Base-by-base conservation (phyloP, 257 asterid species). In the Jaltomata sinuosa region DNA sequence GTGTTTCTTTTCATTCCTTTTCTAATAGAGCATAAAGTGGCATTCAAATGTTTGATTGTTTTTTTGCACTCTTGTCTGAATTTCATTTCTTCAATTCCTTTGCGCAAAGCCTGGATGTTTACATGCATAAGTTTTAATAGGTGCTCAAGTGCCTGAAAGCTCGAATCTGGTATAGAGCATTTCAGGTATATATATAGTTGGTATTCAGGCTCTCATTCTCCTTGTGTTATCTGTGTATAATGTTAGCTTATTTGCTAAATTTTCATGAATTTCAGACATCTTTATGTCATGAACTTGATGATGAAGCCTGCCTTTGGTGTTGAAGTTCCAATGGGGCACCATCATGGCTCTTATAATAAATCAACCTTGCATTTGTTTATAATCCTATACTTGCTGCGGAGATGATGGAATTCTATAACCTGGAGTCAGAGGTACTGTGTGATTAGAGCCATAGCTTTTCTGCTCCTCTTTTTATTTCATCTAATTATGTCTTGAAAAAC, bases 81-180 rank as follows among this genome's bases (percentile, higher is more conserved):
- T 81, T 81, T 40, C 22, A 61, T 40, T 59, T 36, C 71, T 25
- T 76, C 45, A 15, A 57, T 81, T 64, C 52, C 72, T 59, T 80
- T 82, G 65, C 34, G 31, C 36, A 81, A 85, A 4, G 22, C 77
- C 5, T 71, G 69, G 38, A 45, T 81, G 9, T 85, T 85, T 80
- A 69, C 34, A 64, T 85, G 82, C 53, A 80, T 82, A 77, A 72
- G 85, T 85, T 85, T 69, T 59, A 81, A 16, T 59, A 49, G 85
- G 87, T 71, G 83, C 83, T 32, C 69, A 85, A 61, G 87, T 85
- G 12, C 79, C 68, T 82, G 83, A 72, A 84, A 57, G 78, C 78
- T 81, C 49, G 25, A 85, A 55, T 59, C 84, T 36, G 47, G 47
- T 72, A 74, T 42, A 42, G 47, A 34, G 79, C 68, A 81, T 40